Conservation (phyloP, 2,329 filamentous ascomycete genomes). For the Diplodia scrobiculata region DNA sequence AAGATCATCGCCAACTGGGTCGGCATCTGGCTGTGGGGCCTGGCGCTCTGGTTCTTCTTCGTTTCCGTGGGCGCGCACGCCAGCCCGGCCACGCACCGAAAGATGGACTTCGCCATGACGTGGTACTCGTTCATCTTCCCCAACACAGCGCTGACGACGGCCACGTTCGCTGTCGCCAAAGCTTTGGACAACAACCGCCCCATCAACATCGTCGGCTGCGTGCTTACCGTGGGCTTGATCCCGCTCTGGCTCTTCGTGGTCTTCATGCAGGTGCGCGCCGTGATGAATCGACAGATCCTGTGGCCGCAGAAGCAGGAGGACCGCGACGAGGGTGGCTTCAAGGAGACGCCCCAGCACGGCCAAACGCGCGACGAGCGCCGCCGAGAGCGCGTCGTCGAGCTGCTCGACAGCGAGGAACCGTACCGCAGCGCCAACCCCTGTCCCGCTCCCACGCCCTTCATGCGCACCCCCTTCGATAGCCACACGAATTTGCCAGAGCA, state of each 20-base stretch:
- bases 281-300: constrained; percentile 67
- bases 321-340: constrained; percentile 63
- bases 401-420: constrained; percentile 13
- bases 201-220: constrained; percentile 68
- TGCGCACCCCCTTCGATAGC: constrained; percentile 18
- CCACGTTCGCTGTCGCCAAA: constrained; percentile 70
- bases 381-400: constrained; percentile 1
- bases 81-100: constrained; percentile 63
- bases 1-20: constrained; percentile 63
- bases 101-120: constrained; percentile 77
- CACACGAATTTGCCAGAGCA: constrained; percentile 14
- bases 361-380: constrained; percentile 20
- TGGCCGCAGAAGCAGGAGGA: constrained; percentile 75
- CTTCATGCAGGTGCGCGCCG: constrained; percentile 68
- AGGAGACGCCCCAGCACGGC: constrained; percentile 26
- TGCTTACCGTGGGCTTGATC: constrained; percentile 66
- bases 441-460: constrained; percentile 17
- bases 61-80: constrained; percentile 75
- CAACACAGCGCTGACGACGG: constrained; percentile 72
- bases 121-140: constrained; percentile 85
- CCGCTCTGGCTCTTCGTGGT: constrained; percentile 70
- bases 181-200: constrained; percentile 48
- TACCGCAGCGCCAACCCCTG: background rate
- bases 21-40: constrained; percentile 77
- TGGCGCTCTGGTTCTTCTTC: constrained; percentile 84